Evolutionary conservation across 805 yeast species (phyloP), one percentile per base, ranked within the genome.

Genomic region (Yarrowia alimentaria): DNA sequence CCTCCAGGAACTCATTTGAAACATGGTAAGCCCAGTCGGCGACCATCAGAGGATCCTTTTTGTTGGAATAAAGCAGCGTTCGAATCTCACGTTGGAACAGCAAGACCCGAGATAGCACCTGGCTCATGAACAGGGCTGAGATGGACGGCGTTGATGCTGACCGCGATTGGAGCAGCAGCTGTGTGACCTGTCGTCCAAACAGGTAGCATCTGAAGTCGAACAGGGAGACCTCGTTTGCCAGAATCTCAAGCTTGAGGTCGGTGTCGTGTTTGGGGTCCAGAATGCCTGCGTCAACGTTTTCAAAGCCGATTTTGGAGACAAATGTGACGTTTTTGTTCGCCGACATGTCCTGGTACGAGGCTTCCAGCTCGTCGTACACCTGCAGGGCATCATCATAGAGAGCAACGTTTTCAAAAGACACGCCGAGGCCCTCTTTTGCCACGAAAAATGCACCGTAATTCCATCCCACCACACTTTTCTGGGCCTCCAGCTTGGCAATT

Each of bases 311-410:
- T 13, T 53, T 34, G 6, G 61, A 56, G 32, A 64, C 68, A 57
- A 52, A 62, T 1, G 64, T 51, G 6, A 73, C 56, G 21, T 67
- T 64, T 42, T 33, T 51, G 52, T 58, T 53, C 11, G 45, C 49
- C 6, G 52, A 38, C 51, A 52, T 22, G 21, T 38, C 35, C 22
- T 62, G 57, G 22, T 69, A 68, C 6, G 64, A 55, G 1, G 58
- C 53, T 13, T 71, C 69, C 5, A 85, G 58, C 21, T 68, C 69
- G 24, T 76, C 74, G 56, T 79, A 82, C 17, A 75, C 72, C 3
- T 62, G 65, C 26, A 82, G 61, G 0, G 91, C 74, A 48, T 85
- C 90, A 20, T 81, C 83, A 19, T 70, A 64, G 18, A 84, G 72
- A 19, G 74, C 73, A 67, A 86, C 70, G 37, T 75, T 75, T 51